These are phyloP conservation scores for Ogataea hybrid DNA, from an alignment of 1,139 yeast species.

Conservation along the genomic window DNA sequence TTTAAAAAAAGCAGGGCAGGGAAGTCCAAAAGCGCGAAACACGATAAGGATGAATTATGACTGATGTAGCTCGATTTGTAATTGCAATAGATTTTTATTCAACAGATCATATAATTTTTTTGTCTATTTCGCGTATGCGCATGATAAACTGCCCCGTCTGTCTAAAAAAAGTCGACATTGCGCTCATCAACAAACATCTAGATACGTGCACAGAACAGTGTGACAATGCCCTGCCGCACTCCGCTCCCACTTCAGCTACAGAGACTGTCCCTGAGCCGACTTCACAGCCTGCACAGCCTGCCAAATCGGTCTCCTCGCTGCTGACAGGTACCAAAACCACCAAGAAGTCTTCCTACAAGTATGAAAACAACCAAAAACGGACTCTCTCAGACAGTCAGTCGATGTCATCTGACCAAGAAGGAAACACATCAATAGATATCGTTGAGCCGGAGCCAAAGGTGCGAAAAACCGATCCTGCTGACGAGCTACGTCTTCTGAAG, in stretches of 20 bases:
- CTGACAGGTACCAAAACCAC: conserved; percentile 20
- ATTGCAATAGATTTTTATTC: not conserved
- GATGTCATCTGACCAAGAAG: conserved; percentile 1
- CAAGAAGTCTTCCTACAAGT: conserved; percentile 20
- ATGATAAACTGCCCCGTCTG: conserved; percentile 36
- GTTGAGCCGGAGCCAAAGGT: conserved; percentile 9
- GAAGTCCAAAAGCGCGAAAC: not conserved
- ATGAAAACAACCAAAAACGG: conserved; percentile 12
- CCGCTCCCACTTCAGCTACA: not conserved
- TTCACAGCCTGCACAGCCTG: not conserved
- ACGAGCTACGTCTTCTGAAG: conserved; percentile 39
- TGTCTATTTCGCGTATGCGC: conserved; percentile 20
- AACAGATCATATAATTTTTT: not conserved
- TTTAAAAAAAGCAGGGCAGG: conserved; percentile 17
- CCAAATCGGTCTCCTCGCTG: conserved; percentile 17
- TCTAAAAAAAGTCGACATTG: conserved; percentile 24
- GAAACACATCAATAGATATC: conserved; percentile 3
- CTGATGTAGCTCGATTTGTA: not conserved
- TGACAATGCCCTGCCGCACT: no score
- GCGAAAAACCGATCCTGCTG: conserved; percentile 15
- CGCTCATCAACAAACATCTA: conserved; percentile 30
- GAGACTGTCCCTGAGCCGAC: conserved; percentile 1
- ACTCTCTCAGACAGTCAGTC: conserved; percentile 7
- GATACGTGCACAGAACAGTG: conserved; percentile 25
- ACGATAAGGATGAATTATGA: conserved; percentile 20